Conservation (phyloP, 345 rosid species). For the Rhodomyrtus tomentosa region DNA sequence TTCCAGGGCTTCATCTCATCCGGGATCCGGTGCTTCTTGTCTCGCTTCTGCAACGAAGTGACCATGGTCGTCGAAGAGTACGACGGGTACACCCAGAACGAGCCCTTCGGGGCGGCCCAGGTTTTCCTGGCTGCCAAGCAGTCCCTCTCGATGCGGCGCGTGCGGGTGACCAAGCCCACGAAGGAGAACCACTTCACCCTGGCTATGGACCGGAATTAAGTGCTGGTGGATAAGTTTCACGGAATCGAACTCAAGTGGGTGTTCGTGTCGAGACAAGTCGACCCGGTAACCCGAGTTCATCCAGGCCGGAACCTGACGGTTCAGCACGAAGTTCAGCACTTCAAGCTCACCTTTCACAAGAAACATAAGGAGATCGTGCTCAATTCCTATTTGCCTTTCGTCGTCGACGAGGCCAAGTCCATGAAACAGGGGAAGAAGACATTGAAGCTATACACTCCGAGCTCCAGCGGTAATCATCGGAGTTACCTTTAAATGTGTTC, state of each 20-base stretch:
- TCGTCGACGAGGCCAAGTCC: slow-evolving; percentile 28
- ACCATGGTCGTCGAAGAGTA: slow-evolving; percentile 33
- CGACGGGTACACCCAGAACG: slow-evolving; percentile 28
- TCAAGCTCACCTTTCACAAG: slow-evolving; percentile 42
- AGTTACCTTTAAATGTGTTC: not conserved
- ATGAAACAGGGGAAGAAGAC: slow-evolving; percentile 35
- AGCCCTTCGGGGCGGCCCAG: slow-evolving; percentile 32
- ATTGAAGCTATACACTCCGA: slow-evolving; percentile 39
- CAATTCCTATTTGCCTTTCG: slow-evolving; percentile 35
- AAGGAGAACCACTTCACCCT: slow-evolving; percentile 34
- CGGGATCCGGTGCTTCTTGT: slow-evolving; percentile 15
- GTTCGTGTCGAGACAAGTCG: slow-evolving; percentile 10
- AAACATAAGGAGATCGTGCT: slow-evolving; percentile 39
- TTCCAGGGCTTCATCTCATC: slow-evolving; percentile 14
- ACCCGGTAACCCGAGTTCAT: slow-evolving; percentile 8
- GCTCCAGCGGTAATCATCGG: not conserved
- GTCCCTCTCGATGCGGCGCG: slow-evolving; percentile 22
- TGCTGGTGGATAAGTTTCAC: slow-evolving; percentile 29
- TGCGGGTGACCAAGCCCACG: slow-evolving; percentile 37
- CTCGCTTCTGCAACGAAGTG: slow-evolving; percentile 28
- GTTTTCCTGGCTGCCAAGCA: slow-evolving; percentile 23
- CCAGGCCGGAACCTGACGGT: slow-evolving; percentile 5
- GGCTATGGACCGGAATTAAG: slow-evolving; percentile 37
- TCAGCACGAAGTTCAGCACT: slow-evolving; percentile 20
- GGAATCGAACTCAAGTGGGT: slow-evolving; percentile 43